Base-by-base conservation (phyloP, 805 yeast genomes). In the Lachancea sp. region DNA sequence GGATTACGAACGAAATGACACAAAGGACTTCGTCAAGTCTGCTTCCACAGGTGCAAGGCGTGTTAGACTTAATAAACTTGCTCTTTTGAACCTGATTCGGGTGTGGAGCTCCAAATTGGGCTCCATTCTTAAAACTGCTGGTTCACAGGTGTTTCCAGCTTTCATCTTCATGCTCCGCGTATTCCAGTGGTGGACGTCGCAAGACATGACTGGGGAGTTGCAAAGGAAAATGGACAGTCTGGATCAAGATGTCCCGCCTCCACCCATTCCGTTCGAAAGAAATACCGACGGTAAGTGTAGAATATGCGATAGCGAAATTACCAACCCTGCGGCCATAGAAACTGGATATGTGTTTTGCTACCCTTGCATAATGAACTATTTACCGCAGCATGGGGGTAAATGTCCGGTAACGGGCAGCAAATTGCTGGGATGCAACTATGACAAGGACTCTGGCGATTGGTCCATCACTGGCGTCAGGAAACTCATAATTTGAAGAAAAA, bases 321-420 rank as follows among this genome's bases (percentile, higher is more conserved):
- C 75, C 27, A 88, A 86, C 55, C 96, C 96, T 3, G 87, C 95
- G 0, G 77, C 84, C 11, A 78, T 91, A 30, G 98, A 90, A 59
- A 88, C 98, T 0, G 99, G 99, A 0, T 81, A 79, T 50, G 95
- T 88, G 0, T 85, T 83, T 54, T 89, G 96, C 63, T 89, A 90
- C 63, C 79, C 86, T 11, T 93, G 98, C 63, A 87, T 90, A 13
- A 79, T 78, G 57, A 74, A 76, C 40, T 77, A 77, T 56, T 68
- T 90, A 37, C 70, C 76, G 25, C 72, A 75, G 36, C 51, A 55
- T 36, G 74, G 72, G 38, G 74, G 69, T 1, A 70, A 82, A 50
- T 91, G 98, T 59, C 98, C 98, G 0, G 74, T 85, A 1, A 85
- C 96, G 0, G 85, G 89, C 0, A 79, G 74, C 45, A 76, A 71